Conservation (phyloP, 768 basidiomycete genomes). For the Termitomyces sp. region DNA sequence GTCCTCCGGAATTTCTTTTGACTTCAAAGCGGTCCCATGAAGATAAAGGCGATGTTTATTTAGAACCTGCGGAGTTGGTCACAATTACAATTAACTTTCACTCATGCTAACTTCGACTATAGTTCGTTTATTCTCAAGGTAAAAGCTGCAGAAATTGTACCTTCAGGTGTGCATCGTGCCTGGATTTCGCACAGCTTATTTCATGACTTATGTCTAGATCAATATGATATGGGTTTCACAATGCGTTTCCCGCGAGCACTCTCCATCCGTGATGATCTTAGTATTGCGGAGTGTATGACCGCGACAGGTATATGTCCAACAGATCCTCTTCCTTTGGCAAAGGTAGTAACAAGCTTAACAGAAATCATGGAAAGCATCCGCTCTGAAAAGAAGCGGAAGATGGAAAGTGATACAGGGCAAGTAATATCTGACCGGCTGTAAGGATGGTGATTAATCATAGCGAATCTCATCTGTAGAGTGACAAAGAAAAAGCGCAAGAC, state of each 20-base stretch:
- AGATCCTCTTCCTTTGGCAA: not conserved
- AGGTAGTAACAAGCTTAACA: slow-evolving; percentile 16
- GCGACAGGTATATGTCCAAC: slow-evolving; percentile 42
- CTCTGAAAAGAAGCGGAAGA: slow-evolving; percentile 68
- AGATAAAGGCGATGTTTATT: slow-evolving; percentile 87
- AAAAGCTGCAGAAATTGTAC: slow-evolving; percentile 88
- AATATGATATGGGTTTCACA: slow-evolving; percentile 80
- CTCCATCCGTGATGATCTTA: slow-evolving; percentile 73
- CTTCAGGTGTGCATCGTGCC: slow-evolving; percentile 48
- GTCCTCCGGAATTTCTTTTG: slow-evolving; percentile 64
- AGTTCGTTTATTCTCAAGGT: slow-evolving; percentile 93
- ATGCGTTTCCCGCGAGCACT: slow-evolving; percentile 93
- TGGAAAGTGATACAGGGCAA: slow-evolving; percentile 56
- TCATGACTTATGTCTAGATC: slow-evolving; percentile 41
- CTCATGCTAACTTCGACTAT: not conserved
- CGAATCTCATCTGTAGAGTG: slow-evolving; percentile 17
- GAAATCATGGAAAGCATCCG: slow-evolving; percentile 57
- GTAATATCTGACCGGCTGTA: not conserved
- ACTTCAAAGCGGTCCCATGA: slow-evolving; percentile 58
- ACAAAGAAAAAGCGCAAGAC: slow-evolving; percentile 58
- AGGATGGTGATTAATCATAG: not conserved
- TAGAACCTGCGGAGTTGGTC: slow-evolving; percentile 81
- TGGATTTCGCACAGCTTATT: not conserved
- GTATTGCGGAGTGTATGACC: slow-evolving; percentile 64
- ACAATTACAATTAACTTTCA: not conserved